Percentiles rank a stretch among this genome's conserved stretches.
These are phyloP conservation scores for Botrytis fragariae DNA, from an alignment of 2,329 filamentous ascomycete species.

Conservation along the genomic window DNA sequence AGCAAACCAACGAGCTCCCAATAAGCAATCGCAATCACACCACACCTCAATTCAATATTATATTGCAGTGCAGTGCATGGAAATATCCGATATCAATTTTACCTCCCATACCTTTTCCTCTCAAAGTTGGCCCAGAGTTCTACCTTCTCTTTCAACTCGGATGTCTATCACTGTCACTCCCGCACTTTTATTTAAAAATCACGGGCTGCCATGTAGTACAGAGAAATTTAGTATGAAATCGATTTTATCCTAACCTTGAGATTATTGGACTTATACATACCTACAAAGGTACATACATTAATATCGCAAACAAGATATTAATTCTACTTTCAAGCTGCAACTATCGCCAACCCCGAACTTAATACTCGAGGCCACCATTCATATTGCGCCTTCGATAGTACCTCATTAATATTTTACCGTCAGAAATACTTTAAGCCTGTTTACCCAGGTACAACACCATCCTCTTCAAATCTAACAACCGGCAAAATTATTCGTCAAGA, in stretches of 20 bases:
- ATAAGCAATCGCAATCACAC: neutral
- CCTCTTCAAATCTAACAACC: neutral
- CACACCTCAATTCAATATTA: neutral
- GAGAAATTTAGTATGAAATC: conserved; percentile 25
- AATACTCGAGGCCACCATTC: neutral
- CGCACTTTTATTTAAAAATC: conserved; percentile 25
- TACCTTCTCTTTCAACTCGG: conserved; percentile 18
- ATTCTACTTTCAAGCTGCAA: neutral
- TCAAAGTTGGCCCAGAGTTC: conserved; percentile 14
- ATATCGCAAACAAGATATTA: conserved; percentile 1
- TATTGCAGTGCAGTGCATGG: neutral
- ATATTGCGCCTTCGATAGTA: conserved; percentile 1
- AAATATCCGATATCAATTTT: neutral
- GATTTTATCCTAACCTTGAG: conserved; percentile 26
- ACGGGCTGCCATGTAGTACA: conserved; percentile 33
- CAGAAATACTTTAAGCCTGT: neutral
- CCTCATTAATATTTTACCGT: neutral
- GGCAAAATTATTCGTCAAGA: conserved; percentile 5
- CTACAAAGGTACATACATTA: neutral
- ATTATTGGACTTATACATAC: conserved; percentile 2
- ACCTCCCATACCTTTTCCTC: neutral
- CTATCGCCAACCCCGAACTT: neutral
- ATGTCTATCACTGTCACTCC: conserved; percentile 24
- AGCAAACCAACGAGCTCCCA: neutral
- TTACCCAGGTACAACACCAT: neutral